A percentile compares a stretch with the other conserved stretches of the same genome.
Evolutionary conservation across 805 yeast genomes (phyloP).

Genomic region (Starmerella riodocensis): DNA sequence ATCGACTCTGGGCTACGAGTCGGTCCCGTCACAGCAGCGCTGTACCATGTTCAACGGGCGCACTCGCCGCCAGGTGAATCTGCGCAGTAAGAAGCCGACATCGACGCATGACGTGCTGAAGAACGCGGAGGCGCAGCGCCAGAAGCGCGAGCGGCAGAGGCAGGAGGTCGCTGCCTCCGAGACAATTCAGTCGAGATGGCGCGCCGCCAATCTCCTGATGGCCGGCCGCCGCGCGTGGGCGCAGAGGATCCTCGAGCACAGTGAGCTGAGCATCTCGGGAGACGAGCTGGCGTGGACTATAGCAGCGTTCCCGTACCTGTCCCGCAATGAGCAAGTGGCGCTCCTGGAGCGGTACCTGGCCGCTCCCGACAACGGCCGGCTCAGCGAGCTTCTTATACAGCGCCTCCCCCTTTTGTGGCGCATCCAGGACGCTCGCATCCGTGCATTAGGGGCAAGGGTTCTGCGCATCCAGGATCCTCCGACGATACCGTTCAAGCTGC

Average conservation of each 20-base stretch:
- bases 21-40: too few relatives aligned
- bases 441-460: conserved; percentile 6
- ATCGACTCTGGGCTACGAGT: too few relatives aligned
- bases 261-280: background rate
- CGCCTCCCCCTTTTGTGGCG: conserved; percentile 6
- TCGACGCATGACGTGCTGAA: conserved; percentile 38
- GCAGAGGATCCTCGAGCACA: conserved; percentile 19
- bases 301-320: conserved; percentile 3
- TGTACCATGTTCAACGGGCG: conserved; percentile 61
- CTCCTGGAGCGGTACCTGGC: background rate
- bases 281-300: conserved; percentile 5
- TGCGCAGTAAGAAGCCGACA: conserved; percentile 37
- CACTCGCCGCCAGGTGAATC: conserved; percentile 47
- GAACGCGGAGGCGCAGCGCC: conserved; percentile 53
- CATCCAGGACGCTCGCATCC: background rate
- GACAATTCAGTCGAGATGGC: conserved; percentile 38
- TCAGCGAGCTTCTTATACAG: conserved; percentile 1
- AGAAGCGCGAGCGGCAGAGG: conserved; percentile 46
- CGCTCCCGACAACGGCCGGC: background rate
- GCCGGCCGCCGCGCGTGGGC: conserved; percentile 7
- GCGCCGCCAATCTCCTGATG: conserved; percentile 23
- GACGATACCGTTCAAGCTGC: background rate
- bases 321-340: background rate
- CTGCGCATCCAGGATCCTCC: conserved; percentile 10
- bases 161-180: conserved; percentile 37